phyloP scores from a whole-genome alignment of 495 filamentous ascomycete genomes.

The Hamigera avellanea region DNA sequence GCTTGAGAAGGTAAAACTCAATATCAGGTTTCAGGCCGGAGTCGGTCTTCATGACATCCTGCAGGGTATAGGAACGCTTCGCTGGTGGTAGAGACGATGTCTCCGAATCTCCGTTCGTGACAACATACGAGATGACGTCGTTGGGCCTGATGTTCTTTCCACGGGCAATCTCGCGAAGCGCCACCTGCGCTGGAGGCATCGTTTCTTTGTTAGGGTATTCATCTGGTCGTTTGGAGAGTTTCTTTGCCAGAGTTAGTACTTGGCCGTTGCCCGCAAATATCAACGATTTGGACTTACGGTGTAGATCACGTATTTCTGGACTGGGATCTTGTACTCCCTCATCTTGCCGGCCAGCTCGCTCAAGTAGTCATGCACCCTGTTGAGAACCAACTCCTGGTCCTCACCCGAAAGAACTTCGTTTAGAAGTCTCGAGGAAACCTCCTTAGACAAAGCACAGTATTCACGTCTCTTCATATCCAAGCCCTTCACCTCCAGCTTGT shows the following conservation, averaged over 20 bases:
- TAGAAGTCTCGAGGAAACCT: slow-evolving; percentile 70
- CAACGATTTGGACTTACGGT: slow-evolving; percentile 40
- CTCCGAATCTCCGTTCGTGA: slow-evolving; percentile 65
- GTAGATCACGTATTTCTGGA: slow-evolving; percentile 88
- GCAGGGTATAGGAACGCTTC: slow-evolving; percentile 75
- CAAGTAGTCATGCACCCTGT: slow-evolving; percentile 85
- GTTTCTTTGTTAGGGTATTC: slow-evolving; percentile 86
- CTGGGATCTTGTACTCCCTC: slow-evolving; percentile 60
- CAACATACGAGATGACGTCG: slow-evolving; percentile 91
- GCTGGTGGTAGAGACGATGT: slow-evolving; percentile 56
- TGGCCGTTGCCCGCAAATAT: neutral
- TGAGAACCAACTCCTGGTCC: slow-evolving; percentile 78
- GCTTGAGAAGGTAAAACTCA: slow-evolving; percentile 95
- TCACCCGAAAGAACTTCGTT: slow-evolving; percentile 91
- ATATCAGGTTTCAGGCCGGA: slow-evolving; percentile 72
- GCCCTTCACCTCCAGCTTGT: slow-evolving; percentile 96
- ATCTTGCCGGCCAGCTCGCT: slow-evolving; percentile 71
- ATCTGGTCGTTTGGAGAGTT: slow-evolving; percentile 85
- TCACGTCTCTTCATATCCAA: slow-evolving; percentile 95
- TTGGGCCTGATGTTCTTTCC: slow-evolving; percentile 82
- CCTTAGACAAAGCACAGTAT: slow-evolving; percentile 89
- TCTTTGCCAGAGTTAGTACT: slow-evolving; percentile 29
- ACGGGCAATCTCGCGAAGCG: slow-evolving; percentile 72
- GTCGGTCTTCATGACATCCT: slow-evolving; percentile 70
- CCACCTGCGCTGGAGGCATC: slow-evolving; percentile 98